Base-by-base conservation (phyloP, 179 eudicot genomes). In the Spinacia oleracea region DNA sequence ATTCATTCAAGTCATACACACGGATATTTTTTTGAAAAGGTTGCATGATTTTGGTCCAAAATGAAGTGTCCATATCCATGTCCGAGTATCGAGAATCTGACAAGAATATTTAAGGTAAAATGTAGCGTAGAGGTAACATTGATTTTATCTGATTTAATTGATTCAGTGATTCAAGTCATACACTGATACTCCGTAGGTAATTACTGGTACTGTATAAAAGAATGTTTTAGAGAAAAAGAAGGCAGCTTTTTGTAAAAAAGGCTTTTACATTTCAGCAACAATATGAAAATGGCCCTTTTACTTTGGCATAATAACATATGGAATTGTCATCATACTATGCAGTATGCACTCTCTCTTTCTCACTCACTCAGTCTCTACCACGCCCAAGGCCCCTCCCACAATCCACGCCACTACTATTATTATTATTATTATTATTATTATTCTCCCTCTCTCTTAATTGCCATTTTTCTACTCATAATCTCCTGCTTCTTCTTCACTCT, bases 291-390 rank as follows among this genome's bases (percentile, higher is more conserved):
- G n/a, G n/a, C n/a, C 80, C 73, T 83, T 83, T 80, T 21, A 38
- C 78, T 79, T 83, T 79, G 75, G 74, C 66, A 77, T 80, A 80
- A 80, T 80, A 80, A 72, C 83, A 78, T 83, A 79, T 77, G 86
- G 80, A 86, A 83, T 83, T 80, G 84, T 81, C 87, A 89, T 90
- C 89, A 86, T 89, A 79, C 81, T 75, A 29, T 48, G 73, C 87
- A 79, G 79, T 75, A 29, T 48, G 73, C 87, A 87, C 87, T 62
- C 84, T 80, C 76, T 58, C 63, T 73, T 38, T 64, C 74, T 42
- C 85, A 38, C 74, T 76, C 53, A 27, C 77, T 73, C 82, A n/a
- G n/a, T 81, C 79, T 55, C 74, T 63, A 46, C 76, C 86, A 79
- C 82, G 79, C 79, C 50, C 48, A 70, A 51, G 78, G 81, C 78